Percentiles rank a stretch among this genome's conserved stretches.
These are phyloP conservation scores for Podospora pseudoanserina DNA, from an alignment of 495 filamentous ascomycete genomes.

Conservation along the genomic window DNA sequence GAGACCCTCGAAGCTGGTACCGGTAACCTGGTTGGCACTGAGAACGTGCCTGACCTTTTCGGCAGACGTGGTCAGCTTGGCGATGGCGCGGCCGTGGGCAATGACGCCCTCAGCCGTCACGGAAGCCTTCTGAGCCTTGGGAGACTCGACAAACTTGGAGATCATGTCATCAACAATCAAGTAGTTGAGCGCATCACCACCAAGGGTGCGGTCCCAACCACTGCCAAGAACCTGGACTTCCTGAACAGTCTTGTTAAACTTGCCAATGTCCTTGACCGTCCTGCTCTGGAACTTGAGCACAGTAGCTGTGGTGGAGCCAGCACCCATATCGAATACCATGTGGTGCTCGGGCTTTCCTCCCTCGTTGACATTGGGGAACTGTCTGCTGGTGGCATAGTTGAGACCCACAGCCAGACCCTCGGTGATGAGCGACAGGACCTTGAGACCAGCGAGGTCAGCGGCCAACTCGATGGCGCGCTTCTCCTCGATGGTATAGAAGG, in stretches of 20 bases:
- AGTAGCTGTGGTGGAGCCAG: conserved; percentile 94
- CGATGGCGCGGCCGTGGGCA: conserved; percentile 75
- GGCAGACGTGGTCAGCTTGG: conserved; percentile 87
- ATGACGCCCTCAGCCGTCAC: conserved; percentile 58
- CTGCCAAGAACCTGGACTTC: conserved; percentile 82
- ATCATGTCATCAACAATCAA: conserved; percentile 87
- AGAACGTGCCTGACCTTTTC: conserved; percentile 85
- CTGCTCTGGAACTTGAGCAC: conserved; percentile 84
- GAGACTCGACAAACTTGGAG: conserved; percentile 65
- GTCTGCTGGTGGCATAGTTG: conserved; percentile 89
- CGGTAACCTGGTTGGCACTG: conserved; percentile 84
- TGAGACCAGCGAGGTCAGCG: conserved; percentile 81
- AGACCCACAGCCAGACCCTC: conserved; percentile 91
- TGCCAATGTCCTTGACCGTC: conserved; percentile 86
- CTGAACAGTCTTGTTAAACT: conserved; percentile 94
- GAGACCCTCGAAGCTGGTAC: conserved; percentile 76
- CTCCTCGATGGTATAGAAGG: conserved; percentile 87
- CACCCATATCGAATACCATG: conserved; percentile 96
- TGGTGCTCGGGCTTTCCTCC: conserved; percentile 89
- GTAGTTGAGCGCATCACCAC: conserved; percentile 84
- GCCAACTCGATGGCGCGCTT: conserved; percentile 77
- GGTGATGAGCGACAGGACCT: conserved; percentile 77
- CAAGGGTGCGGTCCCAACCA: conserved; percentile 86
- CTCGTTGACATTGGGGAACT: conserved; percentile 78
- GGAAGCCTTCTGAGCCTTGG: conserved; percentile 64